phyloP scores from a whole-genome alignment of 768 basidiomycete genomes.

The Epithele typhae region DNA sequence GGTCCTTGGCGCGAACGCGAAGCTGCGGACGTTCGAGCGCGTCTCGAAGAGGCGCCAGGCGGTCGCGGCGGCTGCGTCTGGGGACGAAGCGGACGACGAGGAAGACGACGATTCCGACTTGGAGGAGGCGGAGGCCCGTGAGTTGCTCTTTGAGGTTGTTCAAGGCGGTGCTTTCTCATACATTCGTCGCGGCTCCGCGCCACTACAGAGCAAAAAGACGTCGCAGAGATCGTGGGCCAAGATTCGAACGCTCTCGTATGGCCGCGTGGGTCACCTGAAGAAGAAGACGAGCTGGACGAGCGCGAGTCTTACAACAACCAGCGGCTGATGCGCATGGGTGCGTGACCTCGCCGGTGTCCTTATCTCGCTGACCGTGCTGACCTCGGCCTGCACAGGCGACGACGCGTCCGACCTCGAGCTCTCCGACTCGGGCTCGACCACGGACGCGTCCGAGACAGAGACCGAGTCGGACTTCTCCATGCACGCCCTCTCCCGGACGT shows the following conservation, averaged over 20 bases:
- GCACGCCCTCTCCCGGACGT: conserved; percentile 34
- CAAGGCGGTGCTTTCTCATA: background rate
- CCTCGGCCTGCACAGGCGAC: conserved; percentile 42
- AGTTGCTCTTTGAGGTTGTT: conserved; percentile 20
- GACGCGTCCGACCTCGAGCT: conserved; percentile 55
- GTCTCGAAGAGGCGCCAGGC: conserved; percentile 52
- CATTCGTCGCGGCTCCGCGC: too few relatives aligned
- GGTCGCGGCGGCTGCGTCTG: conserved; percentile 28
- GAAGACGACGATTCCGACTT: conserved; percentile 46
- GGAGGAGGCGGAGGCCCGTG: conserved; percentile 65
- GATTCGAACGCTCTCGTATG: conserved; percentile 78
- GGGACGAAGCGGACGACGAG: conserved; percentile 30
- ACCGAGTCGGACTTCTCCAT: conserved; percentile 31
- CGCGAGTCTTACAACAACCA: conserved; percentile 62
- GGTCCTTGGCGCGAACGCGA: conserved; percentile 67
- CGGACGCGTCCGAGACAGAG: conserved; percentile 41
- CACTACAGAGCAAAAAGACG: conserved; percentile 44
- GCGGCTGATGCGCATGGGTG: conserved; percentile 74
- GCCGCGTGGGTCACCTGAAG: conserved; percentile 58
- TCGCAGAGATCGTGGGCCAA: conserved; percentile 47
- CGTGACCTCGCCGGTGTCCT: conserved; percentile 9
- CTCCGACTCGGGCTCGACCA: conserved; percentile 55
- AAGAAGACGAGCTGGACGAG: conserved; percentile 62
- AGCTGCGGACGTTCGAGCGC: conserved; percentile 63
- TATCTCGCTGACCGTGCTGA: background rate